Evolutionary conservation across 192 early-diverging fungal genomes (phyloP).

Genomic region (Coemansia pectinata): DNA sequence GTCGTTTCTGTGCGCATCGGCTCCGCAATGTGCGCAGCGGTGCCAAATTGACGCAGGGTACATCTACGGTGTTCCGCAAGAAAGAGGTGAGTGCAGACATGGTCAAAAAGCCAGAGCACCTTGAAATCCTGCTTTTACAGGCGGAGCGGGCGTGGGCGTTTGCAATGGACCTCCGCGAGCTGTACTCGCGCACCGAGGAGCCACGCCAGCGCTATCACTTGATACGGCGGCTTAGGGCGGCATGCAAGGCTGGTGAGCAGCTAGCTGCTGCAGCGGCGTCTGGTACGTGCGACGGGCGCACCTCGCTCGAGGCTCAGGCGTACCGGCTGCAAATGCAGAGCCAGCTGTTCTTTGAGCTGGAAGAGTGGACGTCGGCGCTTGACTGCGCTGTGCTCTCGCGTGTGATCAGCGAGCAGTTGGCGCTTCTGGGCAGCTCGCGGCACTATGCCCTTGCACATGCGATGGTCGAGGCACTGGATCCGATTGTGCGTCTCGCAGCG

Average conservation of each 20-base stretch:
- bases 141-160: conserved; percentile 53
- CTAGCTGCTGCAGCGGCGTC: conserved; percentile 18
- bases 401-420: conserved; percentile 23
- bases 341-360: conserved; percentile 42
- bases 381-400: conserved; percentile 37
- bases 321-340: conserved; percentile 45
- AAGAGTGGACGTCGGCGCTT: conserved; percentile 43
- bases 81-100: conserved; percentile 26
- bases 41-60: conserved; percentile 32
- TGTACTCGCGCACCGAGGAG: conserved; percentile 48
- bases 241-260: conserved; percentile 26
- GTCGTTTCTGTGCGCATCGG: conserved; percentile 43
- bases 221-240: conserved; percentile 38
- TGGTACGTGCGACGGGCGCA: conserved; percentile 22
- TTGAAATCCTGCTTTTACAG: conserved; percentile 43
- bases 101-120: conserved; percentile 23
- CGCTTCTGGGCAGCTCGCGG: conserved; percentile 25
- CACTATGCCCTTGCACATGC: conserved; percentile 34
- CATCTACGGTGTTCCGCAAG: conserved; percentile 15
- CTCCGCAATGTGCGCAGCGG: conserved; percentile 47
- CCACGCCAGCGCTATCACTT: conserved; percentile 49
- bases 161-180: conserved; percentile 53
- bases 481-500: conserved; percentile 43
- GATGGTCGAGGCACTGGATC: conserved; percentile 34
- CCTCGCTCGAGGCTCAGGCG: conserved; percentile 23